Conservation (phyloP, 768 basidiomycete species). For the Amanita pseudoporphyria region DNA sequence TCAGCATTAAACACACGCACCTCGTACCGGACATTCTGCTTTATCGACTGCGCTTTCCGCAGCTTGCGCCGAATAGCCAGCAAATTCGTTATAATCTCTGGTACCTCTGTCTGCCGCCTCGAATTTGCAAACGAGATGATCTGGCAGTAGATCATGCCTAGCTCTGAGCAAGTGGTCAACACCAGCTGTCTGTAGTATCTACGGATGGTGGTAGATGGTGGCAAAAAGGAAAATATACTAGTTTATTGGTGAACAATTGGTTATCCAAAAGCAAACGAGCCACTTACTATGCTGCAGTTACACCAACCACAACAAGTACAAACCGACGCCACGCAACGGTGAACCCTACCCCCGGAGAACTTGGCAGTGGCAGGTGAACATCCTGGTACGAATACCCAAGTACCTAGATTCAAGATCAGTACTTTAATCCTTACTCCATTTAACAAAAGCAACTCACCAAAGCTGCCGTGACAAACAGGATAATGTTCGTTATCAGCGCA, state of each 20-base stretch:
- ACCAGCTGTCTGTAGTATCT: slow-evolving; percentile 62
- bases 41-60: slow-evolving; percentile 45
- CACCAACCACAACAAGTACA: background rate
- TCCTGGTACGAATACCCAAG: slow-evolving; percentile 71
- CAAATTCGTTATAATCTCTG: slow-evolving; percentile 52
- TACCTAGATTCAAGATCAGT: slow-evolving; percentile 13
- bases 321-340: slow-evolving; percentile 34
- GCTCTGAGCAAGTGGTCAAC: slow-evolving; percentile 54
- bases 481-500: slow-evolving; percentile 60
- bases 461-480: slow-evolving; percentile 53
- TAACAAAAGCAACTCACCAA: slow-evolving; percentile 46
- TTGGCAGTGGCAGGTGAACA: slow-evolving; percentile 33
- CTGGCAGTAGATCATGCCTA: slow-evolving; percentile 68
- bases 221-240: slow-evolving; percentile 62
- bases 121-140: slow-evolving; percentile 65
- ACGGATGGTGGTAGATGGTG: slow-evolving; percentile 69
- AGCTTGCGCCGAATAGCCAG: slow-evolving; percentile 70
- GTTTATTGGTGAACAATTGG: background rate
- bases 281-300: slow-evolving; percentile 11
- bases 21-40: slow-evolving; percentile 58
- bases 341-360: slow-evolving; percentile 49
- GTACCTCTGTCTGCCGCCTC: slow-evolving; percentile 37
- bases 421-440: background rate
- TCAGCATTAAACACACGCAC: slow-evolving; percentile 23
- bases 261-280: slow-evolving; percentile 19